phyloP scores from a whole-genome alignment of 2,329 filamentous ascomycete species.

The Colletotrichum sojae region DNA sequence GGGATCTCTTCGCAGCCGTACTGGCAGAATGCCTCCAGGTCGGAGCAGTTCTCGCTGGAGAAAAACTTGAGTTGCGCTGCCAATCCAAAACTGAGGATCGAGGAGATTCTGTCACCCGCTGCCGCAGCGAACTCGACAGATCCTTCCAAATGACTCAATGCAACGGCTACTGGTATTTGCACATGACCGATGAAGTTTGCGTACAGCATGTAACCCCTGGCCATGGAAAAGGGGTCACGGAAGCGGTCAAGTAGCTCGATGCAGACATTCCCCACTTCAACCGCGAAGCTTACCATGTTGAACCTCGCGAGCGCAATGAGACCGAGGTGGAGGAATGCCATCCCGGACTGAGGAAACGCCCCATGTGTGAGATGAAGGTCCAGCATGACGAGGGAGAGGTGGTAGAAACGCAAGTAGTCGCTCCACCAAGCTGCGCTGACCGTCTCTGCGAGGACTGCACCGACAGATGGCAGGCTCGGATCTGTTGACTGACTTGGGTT shows the following conservation, averaged over 20 bases:
- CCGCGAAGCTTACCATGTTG: slow-evolving; percentile 77
- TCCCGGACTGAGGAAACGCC: slow-evolving; percentile 77
- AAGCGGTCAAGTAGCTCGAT: slow-evolving; percentile 75
- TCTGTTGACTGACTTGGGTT: slow-evolving; percentile 61
- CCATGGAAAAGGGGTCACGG: slow-evolving; percentile 75
- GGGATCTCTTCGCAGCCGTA: slow-evolving; percentile 82
- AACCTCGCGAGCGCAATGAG: slow-evolving; percentile 79
- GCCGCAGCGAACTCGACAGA: slow-evolving; percentile 76
- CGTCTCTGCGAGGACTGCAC: slow-evolving; percentile 79
- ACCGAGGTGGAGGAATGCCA: slow-evolving; percentile 77
- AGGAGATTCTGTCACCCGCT: slow-evolving; percentile 79
- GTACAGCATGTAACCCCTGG: slow-evolving; percentile 78
- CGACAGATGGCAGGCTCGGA: slow-evolving; percentile 72
- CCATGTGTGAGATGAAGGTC: slow-evolving; percentile 75
- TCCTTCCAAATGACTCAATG: slow-evolving; percentile 73
- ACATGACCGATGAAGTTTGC: slow-evolving; percentile 80
- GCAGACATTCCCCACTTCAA: slow-evolving; percentile 74
- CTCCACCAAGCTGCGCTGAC: slow-evolving; percentile 81
- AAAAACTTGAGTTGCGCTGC: slow-evolving; percentile 78
- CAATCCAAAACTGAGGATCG: slow-evolving; percentile 80
- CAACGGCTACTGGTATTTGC: slow-evolving; percentile 71
- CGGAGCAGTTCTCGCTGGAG: slow-evolving; percentile 76
- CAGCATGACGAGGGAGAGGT: slow-evolving; percentile 77
- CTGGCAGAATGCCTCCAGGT: slow-evolving; percentile 79
- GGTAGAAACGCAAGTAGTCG: slow-evolving; percentile 79